These are phyloP conservation scores for Macadamia integrifolia DNA, from an alignment of 164 flowering plant species.

Conservation along the genomic window DNA sequence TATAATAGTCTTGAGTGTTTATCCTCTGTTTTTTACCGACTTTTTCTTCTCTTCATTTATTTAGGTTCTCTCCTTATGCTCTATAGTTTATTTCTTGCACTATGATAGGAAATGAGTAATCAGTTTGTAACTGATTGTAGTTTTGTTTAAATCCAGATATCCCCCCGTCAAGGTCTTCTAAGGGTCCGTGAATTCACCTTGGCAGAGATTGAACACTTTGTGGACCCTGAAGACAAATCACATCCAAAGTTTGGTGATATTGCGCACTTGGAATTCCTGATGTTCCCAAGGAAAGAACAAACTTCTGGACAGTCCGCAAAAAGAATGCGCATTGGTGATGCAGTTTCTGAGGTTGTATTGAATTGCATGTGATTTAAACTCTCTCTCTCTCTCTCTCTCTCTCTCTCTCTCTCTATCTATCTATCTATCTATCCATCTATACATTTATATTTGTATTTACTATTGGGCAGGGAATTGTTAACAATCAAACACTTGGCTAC, in stretches of 20 bases:
- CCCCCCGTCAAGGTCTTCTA: constrained; percentile 98
- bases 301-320: constrained; percentile 62
- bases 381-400: neutral
- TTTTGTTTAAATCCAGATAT: constrained; percentile 48
- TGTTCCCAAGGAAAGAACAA: constrained; percentile 93
- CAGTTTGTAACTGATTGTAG: neutral
- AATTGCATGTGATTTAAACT: neutral
- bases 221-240: constrained; percentile 90
- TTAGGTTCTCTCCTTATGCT: neutral
- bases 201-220: constrained; percentile 97
- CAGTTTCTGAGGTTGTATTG: constrained; percentile 64
- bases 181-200: constrained; percentile 94
- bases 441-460: neutral
- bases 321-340: constrained; percentile 62
- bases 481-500: constrained; percentile 90
- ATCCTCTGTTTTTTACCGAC: neutral
- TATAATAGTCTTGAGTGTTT: neutral
- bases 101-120: neutral
- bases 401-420: neutral
- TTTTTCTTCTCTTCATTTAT: neutral
- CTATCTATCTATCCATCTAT: neutral
- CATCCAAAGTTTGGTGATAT: constrained; percentile 81
- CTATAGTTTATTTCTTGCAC: neutral
- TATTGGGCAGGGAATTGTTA: constrained; percentile 68
- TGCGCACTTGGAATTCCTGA: constrained; percentile 74